A percentile compares a stretch with the other conserved stretches of the same genome.
These are phyloP conservation scores for Aspergillus melleus DNA, from an alignment of 2,329 filamentous ascomycete species.

Conservation along the genomic window DNA sequence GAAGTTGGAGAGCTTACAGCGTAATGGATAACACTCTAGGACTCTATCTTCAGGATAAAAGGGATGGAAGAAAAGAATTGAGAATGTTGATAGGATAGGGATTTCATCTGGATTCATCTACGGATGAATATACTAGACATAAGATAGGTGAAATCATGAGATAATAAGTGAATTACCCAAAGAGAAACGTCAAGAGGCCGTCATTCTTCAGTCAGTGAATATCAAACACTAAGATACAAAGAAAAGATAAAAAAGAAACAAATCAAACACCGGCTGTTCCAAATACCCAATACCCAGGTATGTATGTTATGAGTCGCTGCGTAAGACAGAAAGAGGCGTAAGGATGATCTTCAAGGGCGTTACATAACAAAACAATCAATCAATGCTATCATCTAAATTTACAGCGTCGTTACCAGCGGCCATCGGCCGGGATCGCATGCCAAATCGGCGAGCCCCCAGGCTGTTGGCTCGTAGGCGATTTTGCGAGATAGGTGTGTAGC, in stretches of 20 bases:
- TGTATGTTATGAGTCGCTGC: constrained; percentile 22
- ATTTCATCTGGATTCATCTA: too few relatives aligned
- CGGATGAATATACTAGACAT: too few relatives aligned
- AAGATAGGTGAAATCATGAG: too few relatives aligned
- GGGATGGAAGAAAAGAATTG: too few relatives aligned
- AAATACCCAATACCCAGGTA: constrained; percentile 19
- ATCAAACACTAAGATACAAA: background rate
- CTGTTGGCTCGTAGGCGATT: constrained; percentile 39
- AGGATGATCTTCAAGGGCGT: constrained; percentile 1
- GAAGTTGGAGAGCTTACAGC: too few relatives aligned
- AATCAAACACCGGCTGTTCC: constrained; percentile 23
- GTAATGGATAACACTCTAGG: too few relatives aligned
- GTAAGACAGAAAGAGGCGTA: constrained; percentile 16
- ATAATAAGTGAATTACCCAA: background rate
- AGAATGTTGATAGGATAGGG: too few relatives aligned
- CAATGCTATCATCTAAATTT: constrained; percentile 34
- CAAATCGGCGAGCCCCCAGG: constrained; percentile 36
- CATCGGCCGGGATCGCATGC: constrained; percentile 32
- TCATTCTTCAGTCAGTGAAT: background rate
- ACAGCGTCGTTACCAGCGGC: constrained; percentile 25
- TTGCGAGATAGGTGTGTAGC: constrained; percentile 41
- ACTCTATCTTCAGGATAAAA: too few relatives aligned
- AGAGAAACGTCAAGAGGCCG: background rate
- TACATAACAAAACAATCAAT: constrained; percentile 20
- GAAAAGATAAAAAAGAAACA: constrained; percentile 1